Percentiles rank a stretch among this genome's conserved stretches.
These are phyloP conservation scores for Cladophialophora bantiana DNA, from an alignment of 2,329 filamentous ascomycete genomes.

Conservation along the genomic window DNA sequence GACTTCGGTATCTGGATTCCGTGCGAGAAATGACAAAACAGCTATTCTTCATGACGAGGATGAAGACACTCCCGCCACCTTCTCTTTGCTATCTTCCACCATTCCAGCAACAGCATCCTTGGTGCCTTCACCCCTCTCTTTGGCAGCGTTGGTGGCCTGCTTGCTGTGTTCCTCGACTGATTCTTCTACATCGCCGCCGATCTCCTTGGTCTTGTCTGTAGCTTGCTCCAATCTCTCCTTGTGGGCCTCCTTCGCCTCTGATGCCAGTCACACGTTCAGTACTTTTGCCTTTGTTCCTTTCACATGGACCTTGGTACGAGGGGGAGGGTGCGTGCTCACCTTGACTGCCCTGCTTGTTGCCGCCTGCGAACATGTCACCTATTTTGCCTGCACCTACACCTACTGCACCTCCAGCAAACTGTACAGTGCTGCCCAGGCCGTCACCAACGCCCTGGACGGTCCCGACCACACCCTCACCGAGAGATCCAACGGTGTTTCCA, in stretches of 20 bases:
- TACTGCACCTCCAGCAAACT: slow-evolving; percentile 36
- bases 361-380: slow-evolving; percentile 30
- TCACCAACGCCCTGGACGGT: slow-evolving; percentile 37
- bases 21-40: not conserved
- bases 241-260: slow-evolving; percentile 25
- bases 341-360: slow-evolving; percentile 21
- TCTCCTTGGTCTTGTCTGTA: slow-evolving; percentile 27
- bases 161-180: slow-evolving; percentile 30
- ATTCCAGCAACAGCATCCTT: slow-evolving; percentile 18
- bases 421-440: slow-evolving; percentile 35
- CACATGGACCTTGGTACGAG: not conserved
- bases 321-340: slow-evolving; percentile 13
- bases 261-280: not conserved
- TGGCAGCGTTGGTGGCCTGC: slow-evolving; percentile 22
- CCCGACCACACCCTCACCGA: slow-evolving; percentile 33
- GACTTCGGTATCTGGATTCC: not conserved
- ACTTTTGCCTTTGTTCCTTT: not conserved
- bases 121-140: slow-evolving; percentile 19
- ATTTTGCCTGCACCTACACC: slow-evolving; percentile 36
- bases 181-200: slow-evolving; percentile 20
- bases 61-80: slow-evolving; percentile 31
- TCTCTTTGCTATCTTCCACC: slow-evolving; percentile 27
- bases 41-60: slow-evolving; percentile 23
- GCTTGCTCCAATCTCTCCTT: slow-evolving; percentile 27
- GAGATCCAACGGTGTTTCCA: slow-evolving; percentile 36